Percentiles rank a stretch among this genome's conserved stretches.
Evolutionary conservation across 805 yeast species (phyloP).

Genomic region (Hyphopichia homilentoma): DNA sequence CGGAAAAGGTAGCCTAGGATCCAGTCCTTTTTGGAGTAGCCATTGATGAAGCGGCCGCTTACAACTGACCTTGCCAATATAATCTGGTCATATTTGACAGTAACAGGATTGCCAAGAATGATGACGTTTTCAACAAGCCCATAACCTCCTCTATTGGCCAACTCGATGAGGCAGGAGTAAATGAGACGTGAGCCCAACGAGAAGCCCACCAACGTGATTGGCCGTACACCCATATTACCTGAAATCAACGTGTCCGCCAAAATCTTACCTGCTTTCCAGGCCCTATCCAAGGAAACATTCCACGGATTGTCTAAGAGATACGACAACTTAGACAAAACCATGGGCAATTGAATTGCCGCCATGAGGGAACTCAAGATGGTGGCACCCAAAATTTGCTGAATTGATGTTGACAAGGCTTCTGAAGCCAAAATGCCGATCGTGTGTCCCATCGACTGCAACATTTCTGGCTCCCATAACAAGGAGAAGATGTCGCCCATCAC

Average conservation of each 20-base stretch:
- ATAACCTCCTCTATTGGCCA: constrained; percentile 79
- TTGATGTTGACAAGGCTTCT: constrained; percentile 87
- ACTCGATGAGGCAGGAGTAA: constrained; percentile 81
- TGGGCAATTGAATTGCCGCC: constrained; percentile 90
- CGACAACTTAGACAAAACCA: constrained; percentile 84
- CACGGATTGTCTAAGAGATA: constrained; percentile 94
- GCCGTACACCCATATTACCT: constrained; percentile 87
- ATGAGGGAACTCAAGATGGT: constrained; percentile 85
- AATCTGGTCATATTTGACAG: constrained; percentile 72
- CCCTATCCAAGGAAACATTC: constrained; percentile 95
- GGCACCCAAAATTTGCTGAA: constrained; percentile 92
- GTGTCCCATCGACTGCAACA: constrained; percentile 94
- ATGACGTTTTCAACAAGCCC: constrained; percentile 89
- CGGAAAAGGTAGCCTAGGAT: constrained; percentile 90
- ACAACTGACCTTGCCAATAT: constrained; percentile 80
- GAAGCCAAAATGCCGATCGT: constrained; percentile 91
- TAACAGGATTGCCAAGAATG: constrained; percentile 84
- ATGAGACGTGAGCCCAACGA: constrained; percentile 91
- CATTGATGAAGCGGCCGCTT: constrained; percentile 85
- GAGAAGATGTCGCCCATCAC: constrained; percentile 96
- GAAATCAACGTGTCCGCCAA: constrained; percentile 87
- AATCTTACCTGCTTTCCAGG: constrained; percentile 92
- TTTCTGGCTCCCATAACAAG: constrained; percentile 95
- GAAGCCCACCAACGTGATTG: constrained; percentile 89
- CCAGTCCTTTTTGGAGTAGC: constrained; percentile 93